Evolutionary conservation across 352 stramenopile species (phyloP).

Genomic region (Hyaloperonospora brassicae): DNA sequence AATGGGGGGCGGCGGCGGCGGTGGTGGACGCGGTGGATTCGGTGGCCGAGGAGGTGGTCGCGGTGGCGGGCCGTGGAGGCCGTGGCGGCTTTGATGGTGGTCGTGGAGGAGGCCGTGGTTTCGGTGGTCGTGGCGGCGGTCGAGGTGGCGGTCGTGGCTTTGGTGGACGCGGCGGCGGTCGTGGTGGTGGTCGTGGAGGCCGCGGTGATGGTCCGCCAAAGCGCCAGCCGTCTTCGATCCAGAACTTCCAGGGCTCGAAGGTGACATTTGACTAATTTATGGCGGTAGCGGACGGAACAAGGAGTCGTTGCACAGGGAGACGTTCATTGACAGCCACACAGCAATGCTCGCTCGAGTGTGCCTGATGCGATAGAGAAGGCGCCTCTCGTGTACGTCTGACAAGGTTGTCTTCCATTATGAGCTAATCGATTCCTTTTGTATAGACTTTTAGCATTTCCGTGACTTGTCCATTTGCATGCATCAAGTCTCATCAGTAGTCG

Average conservation of each 20-base stretch:
- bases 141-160: constrained; percentile 39
- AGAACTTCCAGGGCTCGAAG: constrained; percentile 93
- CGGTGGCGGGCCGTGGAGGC: constrained; percentile 49
- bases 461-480: background rate
- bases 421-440: constrained; percentile 34
- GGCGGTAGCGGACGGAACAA: constrained; percentile 8
- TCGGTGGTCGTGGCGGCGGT: constrained; percentile 56
- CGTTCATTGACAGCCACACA: constrained; percentile 17
- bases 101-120: constrained; percentile 33
- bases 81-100: constrained; percentile 43
- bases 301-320: constrained; percentile 18
- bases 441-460: constrained; percentile 15
- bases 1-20: constrained; percentile 19
- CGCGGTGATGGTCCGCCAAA: constrained; percentile 65
- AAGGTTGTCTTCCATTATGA: constrained; percentile 30
- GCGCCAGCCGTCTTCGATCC: constrained; percentile 86
- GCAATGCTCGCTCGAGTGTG: constrained; percentile 15
- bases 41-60: constrained; percentile 63
- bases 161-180: constrained; percentile 43
- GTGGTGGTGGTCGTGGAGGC: constrained; percentile 57
- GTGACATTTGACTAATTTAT: constrained; percentile 94
- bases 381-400: constrained; percentile 26
- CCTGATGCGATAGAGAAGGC: constrained; percentile 23
- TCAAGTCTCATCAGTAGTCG: constrained; percentile 1
- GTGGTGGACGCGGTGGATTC: constrained; percentile 28